Percentiles rank a stretch among this genome's conserved stretches.
Evolutionary conservation across 176 grass and related monocot genomes (phyloP).

Genomic region (Carex myosuroides): DNA sequence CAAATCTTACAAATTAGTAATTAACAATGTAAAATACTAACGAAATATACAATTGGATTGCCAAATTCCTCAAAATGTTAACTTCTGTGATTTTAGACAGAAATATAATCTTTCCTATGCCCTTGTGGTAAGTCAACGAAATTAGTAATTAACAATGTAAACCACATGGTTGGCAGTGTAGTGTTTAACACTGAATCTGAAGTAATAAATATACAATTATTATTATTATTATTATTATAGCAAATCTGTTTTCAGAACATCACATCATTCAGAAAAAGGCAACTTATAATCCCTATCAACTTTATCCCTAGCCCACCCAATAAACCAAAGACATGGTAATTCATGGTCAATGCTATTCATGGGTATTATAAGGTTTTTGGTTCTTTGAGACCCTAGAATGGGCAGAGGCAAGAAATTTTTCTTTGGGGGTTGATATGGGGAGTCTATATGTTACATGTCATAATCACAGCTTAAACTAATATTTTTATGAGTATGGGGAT

Average conservation of each 20-base stretch:
- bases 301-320: not conserved
- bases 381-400: not conserved
- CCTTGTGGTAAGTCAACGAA: not conserved
- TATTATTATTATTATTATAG: not conserved
- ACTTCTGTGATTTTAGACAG: not conserved
- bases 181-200: not conserved
- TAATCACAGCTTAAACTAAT: not conserved
- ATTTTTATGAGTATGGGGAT: not conserved
- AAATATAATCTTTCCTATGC: not conserved
- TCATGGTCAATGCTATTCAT: not conserved
- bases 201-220: not conserved
- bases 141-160: not conserved
- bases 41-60: not conserved
- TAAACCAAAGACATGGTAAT: not conserved
- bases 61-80: not conserved
- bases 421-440: not conserved
- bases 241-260: not conserved
- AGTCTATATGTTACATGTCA: not conserved
- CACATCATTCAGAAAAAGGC: not conserved
- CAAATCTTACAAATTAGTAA: not conserved
- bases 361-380: not conserved
- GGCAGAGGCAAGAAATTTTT: not conserved
- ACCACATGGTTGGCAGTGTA: not conserved
- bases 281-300: not conserved
- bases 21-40: conserved; percentile 1